phyloP scores from a whole-genome alignment of 805 yeast species.

The Yarrowia deformans region DNA sequence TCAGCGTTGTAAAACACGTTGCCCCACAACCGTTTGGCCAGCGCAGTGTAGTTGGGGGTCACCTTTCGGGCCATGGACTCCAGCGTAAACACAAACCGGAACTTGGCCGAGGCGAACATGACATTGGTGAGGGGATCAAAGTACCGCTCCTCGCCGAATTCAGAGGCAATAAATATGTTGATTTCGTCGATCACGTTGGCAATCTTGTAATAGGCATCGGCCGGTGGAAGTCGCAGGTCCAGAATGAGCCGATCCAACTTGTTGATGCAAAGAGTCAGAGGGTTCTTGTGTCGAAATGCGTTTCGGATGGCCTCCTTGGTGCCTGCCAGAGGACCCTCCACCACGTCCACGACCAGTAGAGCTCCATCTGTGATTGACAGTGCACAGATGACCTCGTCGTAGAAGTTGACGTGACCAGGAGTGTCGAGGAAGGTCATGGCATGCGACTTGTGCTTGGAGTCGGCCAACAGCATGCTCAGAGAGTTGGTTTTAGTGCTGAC shows the following conservation, averaged over 20 bases:
- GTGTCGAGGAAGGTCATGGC: constrained; percentile 76
- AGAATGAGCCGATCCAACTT: constrained; percentile 86
- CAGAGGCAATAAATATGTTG: constrained; percentile 58
- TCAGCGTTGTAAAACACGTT: constrained; percentile 60
- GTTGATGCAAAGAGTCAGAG: constrained; percentile 70
- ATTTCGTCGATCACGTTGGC: constrained; percentile 65
- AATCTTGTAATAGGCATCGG: constrained; percentile 75
- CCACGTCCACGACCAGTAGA: constrained; percentile 76
- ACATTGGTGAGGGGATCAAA: constrained; percentile 65
- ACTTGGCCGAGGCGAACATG: constrained; percentile 72
- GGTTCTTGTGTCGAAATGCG: constrained; percentile 59
- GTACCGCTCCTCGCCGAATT: constrained; percentile 51
- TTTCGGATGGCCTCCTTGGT: constrained; percentile 59
- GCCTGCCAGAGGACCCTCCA: constrained; percentile 78
- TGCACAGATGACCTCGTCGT: constrained; percentile 72
- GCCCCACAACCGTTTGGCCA: constrained; percentile 78
- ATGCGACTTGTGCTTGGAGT: constrained; percentile 61
- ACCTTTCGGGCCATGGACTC: constrained; percentile 62
- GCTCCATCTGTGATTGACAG: constrained; percentile 69
- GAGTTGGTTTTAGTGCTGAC: constrained; percentile 70
- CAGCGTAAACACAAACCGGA: constrained; percentile 71
- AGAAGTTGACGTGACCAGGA: constrained; percentile 90
- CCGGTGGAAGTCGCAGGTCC: constrained; percentile 77
- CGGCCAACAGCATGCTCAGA: constrained; percentile 64
- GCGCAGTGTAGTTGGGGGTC: constrained; percentile 51